These are phyloP conservation scores for Vaccinium corymbosum DNA, from an alignment of 148 eudicot species.

Conservation along the genomic window DNA sequence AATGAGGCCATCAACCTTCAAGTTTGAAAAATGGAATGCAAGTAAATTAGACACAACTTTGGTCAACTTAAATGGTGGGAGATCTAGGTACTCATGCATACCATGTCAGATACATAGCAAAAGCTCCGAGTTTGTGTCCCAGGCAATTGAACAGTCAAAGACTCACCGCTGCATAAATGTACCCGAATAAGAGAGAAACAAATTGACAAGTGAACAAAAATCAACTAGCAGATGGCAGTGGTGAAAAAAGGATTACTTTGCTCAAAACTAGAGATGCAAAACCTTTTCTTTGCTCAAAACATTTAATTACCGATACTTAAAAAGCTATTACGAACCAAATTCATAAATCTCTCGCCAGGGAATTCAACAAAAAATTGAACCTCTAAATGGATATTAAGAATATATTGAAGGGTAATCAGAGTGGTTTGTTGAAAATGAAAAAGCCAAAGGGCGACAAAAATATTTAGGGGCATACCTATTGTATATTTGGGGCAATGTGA, in stretches of 20 bases:
- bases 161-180: slow-evolving; percentile 52
- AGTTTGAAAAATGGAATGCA: background rate
- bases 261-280: too few relatives aligned
- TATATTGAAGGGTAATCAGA: background rate
- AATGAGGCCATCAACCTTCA: slow-evolving; percentile 81
- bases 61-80: background rate
- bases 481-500: background rate
- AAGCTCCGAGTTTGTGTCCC: slow-evolving; percentile 97
- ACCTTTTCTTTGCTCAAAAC: background rate
- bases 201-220: background rate
- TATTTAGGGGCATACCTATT: background rate
- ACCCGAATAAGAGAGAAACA: slow-evolving; percentile 2
- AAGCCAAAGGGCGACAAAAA: background rate
- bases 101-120: slow-evolving; percentile 94
- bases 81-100: slow-evolving; percentile 20
- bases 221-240: background rate
- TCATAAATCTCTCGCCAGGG: background rate
- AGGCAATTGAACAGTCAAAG: slow-evolving; percentile 88
- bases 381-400: background rate
- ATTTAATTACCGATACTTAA: background rate
- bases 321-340: background rate
- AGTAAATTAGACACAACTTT: background rate
- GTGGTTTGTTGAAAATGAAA: background rate
- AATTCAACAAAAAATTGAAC: background rate
- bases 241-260: too few relatives aligned